Percentiles rank a stretch among this genome's conserved stretches.
Evolutionary conservation across 2,329 filamentous ascomycete genomes (phyloP).

Genomic region (Orbilia quercus): DNA sequence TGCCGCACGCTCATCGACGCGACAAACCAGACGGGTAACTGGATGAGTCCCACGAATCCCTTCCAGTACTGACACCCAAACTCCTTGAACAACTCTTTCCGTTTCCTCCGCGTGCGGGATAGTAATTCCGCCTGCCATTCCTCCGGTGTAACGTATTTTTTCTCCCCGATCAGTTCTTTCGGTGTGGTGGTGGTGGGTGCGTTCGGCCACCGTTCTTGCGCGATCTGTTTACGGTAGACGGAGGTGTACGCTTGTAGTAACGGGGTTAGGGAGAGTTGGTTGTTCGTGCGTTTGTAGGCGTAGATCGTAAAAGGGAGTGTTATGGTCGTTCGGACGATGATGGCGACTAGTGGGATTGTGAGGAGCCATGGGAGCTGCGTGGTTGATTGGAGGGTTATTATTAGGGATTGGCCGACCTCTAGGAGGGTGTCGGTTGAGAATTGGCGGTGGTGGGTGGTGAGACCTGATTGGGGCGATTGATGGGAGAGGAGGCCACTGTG

Average conservation of each 20-base stretch:
- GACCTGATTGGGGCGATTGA: background rate
- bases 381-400: conserved; percentile 57
- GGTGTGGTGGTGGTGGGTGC: conserved; percentile 7
- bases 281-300: conserved; percentile 55
- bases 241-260: conserved; percentile 56
- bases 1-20: conserved; percentile 57
- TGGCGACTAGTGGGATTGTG: conserved; percentile 58
- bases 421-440: conserved; percentile 38
- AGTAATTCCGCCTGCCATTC: conserved; percentile 56
- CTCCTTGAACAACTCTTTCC: conserved; percentile 55
- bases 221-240: conserved; percentile 30
- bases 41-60: conserved; percentile 55
- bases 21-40: conserved; percentile 59
- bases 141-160: conserved; percentile 38
- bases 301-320: conserved; percentile 58
- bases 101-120: conserved; percentile 32
- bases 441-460: conserved; percentile 36
- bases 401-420: conserved; percentile 37
- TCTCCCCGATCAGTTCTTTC: conserved; percentile 14
- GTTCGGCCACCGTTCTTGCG: conserved; percentile 11
- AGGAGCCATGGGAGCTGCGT: conserved; percentile 58
- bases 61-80: conserved; percentile 59
- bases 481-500: conserved; percentile 12
- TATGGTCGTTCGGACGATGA: conserved; percentile 57
- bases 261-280: conserved; percentile 54